A percentile compares a stretch with the other conserved stretches of the same genome.
These are phyloP conservation scores for Pseudomonodictys pantanalensis DNA, from an alignment of 495 filamentous ascomycete species.

Conservation along the genomic window DNA sequence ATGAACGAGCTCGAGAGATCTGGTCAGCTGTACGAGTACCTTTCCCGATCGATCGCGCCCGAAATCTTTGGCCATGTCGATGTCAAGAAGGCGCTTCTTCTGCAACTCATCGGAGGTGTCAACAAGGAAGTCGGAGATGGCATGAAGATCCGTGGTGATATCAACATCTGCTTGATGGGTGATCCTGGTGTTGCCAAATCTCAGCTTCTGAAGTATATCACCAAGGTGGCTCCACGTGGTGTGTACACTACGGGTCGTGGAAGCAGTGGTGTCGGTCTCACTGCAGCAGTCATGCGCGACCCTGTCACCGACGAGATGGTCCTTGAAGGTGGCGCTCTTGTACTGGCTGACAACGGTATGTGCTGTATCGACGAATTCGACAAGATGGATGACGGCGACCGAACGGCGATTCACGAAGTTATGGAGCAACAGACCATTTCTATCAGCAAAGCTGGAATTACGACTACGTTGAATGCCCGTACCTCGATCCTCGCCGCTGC, in stretches of 20 bases:
- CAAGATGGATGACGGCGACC: conserved; percentile 97
- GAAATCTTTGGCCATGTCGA: conserved; percentile 96
- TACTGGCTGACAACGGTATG: conserved; percentile 95
- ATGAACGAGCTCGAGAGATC: conserved; percentile 77
- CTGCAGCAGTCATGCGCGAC: conserved; percentile 96
- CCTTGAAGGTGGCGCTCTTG: conserved; percentile 90
- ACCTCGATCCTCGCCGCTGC: conserved; percentile 97
- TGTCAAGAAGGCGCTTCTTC: conserved; percentile 93
- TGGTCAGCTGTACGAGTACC: conserved; percentile 89
- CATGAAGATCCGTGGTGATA: conserved; percentile 96
- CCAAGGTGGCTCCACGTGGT: conserved; percentile 93
- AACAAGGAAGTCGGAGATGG: conserved; percentile 97
- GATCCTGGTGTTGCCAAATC: conserved; percentile 99
- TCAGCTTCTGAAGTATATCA: conserved; percentile 95
- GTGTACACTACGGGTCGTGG: conserved; percentile 98
- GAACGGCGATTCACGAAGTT: conserved; percentile 98
- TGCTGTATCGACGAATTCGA: conserved; percentile 99
- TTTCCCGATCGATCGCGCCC: conserved; percentile 92
- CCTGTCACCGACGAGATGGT: conserved; percentile 99
- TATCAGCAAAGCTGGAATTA: conserved; percentile 97
- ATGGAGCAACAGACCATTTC: conserved; percentile 99
- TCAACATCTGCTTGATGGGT: conserved; percentile 98
- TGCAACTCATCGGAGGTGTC: conserved; percentile 93
- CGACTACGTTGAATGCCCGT: conserved; percentile 89
- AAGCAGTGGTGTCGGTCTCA: conserved; percentile 94